Percentiles rank a stretch among this genome's conserved stretches.
These are phyloP conservation scores for Paramyrothecium sp. DNA, from an alignment of 2,329 filamentous ascomycete genomes.

Conservation along the genomic window DNA sequence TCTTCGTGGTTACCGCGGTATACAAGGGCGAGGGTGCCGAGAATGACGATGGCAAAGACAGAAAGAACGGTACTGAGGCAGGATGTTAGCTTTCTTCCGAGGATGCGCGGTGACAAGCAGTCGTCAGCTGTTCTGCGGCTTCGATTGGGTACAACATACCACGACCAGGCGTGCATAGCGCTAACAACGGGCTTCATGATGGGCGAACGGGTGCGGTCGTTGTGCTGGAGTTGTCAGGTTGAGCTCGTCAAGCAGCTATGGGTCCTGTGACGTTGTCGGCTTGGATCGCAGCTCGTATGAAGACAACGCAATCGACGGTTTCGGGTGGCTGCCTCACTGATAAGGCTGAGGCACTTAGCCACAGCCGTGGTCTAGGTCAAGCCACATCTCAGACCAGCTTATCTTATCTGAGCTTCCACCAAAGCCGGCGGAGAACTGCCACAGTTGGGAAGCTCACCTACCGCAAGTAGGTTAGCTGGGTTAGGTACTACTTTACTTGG, in stretches of 20 bases:
- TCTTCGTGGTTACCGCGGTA: slow-evolving; percentile 81
- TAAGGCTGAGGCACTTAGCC: slow-evolving; percentile 16
- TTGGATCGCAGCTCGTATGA: slow-evolving; percentile 15
- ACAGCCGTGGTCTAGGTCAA: not conserved
- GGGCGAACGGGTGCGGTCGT: slow-evolving; percentile 19
- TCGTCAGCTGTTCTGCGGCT: too few species aligned
- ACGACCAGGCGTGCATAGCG: slow-evolving; percentile 91
- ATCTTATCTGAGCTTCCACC: not conserved
- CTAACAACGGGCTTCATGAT: slow-evolving; percentile 94
- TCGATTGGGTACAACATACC: slow-evolving; percentile 54
- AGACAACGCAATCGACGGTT: slow-evolving; percentile 13
- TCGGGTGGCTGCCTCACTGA: slow-evolving; percentile 21
- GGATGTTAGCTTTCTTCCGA: slow-evolving; percentile 17
- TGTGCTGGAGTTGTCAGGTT: not conserved
- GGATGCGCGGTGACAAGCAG: too few species aligned
- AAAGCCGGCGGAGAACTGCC: not conserved
- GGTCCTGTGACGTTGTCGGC: slow-evolving; percentile 15
- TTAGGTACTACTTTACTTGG: too few species aligned
- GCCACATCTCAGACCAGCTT: not conserved
- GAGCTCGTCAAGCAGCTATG: slow-evolving; percentile 1
- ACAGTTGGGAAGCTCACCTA: not conserved
- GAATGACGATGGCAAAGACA: slow-evolving; percentile 63
- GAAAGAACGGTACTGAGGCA: slow-evolving; percentile 71
- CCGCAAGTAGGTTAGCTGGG: not conserved
- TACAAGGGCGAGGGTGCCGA: slow-evolving; percentile 65